Evolutionary conservation across 2,329 filamentous ascomycete genomes (phyloP), one percentile per base, ranked within the genome.

Genomic region (Microthyrium microscopicum): DNA sequence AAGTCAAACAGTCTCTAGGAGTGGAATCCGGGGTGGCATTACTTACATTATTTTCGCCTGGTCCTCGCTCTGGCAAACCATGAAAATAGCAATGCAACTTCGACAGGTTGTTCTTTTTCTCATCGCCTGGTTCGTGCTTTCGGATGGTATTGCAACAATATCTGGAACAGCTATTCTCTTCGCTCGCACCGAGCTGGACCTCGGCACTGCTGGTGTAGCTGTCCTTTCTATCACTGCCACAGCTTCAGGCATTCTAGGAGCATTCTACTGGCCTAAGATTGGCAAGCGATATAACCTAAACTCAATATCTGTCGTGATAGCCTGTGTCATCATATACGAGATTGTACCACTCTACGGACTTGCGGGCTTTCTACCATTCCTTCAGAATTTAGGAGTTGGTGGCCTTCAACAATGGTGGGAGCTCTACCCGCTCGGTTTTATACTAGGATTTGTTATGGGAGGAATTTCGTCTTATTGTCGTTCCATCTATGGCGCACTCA

Each of bases 111-210:
- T 76, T 29, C 57, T 83, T 4, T 87, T 85, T 49, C 66, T 94
- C 7, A 66, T 68, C 3, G 79, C 79, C 5, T 95, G 87, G 87
- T 93, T 95, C 48, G 65, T 94, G 11, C 66, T 94, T 3, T 92
- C 82, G 2, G 87, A 95, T 47, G 82, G 82, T 17, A 80, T 94
- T 39, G 87, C 87, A 3, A 94, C 87, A 0, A 84, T 91, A 1
- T 87, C 81, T 17, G 85, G 82, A n/a, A 93, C 85, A 1, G 85
- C 87, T 1, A 82, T 94, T 19, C 63, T 95, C 7, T 94, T 92
- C 50, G 87, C 84, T 16, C 91, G 92, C 54, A 94, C 84, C 0
- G 72, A 85, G 49, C 63, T 95, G 11, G 70, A 81, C 44, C 93
- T 95, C 83, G 68, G 74, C 42, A 78, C 84, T 0, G 84, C 82